These are phyloP conservation scores for Wickerhamiella sorbophila DNA, from an alignment of 805 yeast species.

Conservation along the genomic window DNA sequence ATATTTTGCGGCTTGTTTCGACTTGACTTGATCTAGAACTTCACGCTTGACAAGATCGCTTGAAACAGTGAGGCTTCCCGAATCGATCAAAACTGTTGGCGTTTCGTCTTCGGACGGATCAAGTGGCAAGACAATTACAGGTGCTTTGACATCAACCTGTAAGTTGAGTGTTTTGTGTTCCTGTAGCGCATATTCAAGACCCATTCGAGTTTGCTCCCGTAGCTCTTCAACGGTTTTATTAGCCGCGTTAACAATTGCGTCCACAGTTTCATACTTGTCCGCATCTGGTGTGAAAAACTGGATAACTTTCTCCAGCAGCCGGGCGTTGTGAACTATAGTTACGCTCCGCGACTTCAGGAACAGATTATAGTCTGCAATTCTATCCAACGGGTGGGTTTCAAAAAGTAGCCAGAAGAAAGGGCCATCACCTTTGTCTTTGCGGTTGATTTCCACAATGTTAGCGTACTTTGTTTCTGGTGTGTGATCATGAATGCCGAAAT, in stretches of 20 bases:
- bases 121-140: conserved; percentile 72
- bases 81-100: conserved; percentile 84
- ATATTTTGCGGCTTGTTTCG: conserved; percentile 39
- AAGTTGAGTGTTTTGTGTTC: conserved; percentile 86
- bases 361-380: conserved; percentile 65
- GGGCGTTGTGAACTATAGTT: conserved; percentile 81
- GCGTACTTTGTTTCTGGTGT: conserved; percentile 66
- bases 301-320: conserved; percentile 59
- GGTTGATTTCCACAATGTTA: conserved; percentile 56
- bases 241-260: conserved; percentile 85
- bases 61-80: conserved; percentile 78
- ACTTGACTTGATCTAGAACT: conserved; percentile 51
- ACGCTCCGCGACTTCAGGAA: conserved; percentile 66
- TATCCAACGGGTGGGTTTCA: conserved; percentile 79
- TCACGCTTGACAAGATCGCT: conserved; percentile 52
- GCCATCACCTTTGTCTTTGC: conserved; percentile 5
- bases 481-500: conserved; percentile 78
- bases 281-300: conserved; percentile 77
- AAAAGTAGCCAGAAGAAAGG: conserved; percentile 61
- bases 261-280: conserved; percentile 73
- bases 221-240: conserved; percentile 88
- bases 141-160: conserved; percentile 84
- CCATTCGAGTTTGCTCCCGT: conserved; percentile 78
- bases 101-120: conserved; percentile 67
- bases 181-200: conserved; percentile 82